Evolutionary conservation across 78 protist genomes (phyloP), one percentile per base, ranked within the genome.

Genomic region (Guillardia theta): DNA sequence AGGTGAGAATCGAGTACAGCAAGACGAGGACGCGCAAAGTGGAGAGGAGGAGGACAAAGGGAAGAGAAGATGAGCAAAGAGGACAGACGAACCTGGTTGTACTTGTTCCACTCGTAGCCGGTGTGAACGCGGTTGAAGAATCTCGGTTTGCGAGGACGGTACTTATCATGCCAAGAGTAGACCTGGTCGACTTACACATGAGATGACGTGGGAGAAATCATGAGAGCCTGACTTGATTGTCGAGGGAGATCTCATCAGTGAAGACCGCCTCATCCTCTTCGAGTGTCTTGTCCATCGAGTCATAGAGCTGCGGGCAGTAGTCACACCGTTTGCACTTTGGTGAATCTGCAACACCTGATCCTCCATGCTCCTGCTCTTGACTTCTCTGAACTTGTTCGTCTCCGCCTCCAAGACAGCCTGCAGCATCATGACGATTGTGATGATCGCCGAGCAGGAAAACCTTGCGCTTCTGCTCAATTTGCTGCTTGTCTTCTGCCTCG

Each of bases 1-100:
- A n/a, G n/a, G n/a, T n/a, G 33, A 53, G 33, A 53, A 53, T 12
- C 64, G 19, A 15, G 33, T 53, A 96, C n/a, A 99, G 98, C 33
- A 96, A 92, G 92, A 98, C 98, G 37, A 99, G 99, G 54, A 99
- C 99, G 12, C 99, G 99, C 93, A 98, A 98, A 93, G 98, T 99
- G 77, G 41, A 36, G 96, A 97, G 99, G 96, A 98, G 99, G 94
- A 99, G 99, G n/a, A n/a, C n/a, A n/a, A n/a, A n/a, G n/a, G n/a
- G n/a, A n/a, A n/a, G n/a, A n/a, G n/a, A n/a, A n/a, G n/a, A n/a
- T n/a, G n/a, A n/a, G n/a, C n/a, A n/a, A n/a, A n/a, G n/a, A n/a
- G n/a, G n/a, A n/a, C n/a, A n/a, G n/a, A n/a, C n/a, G n/a, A 53
- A 98, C 97, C 64, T 92, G 95, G 96, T 98, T 98, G 96, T 98